phyloP scores from a whole-genome alignment of 768 basidiomycete species.

The Galerina marginata region DNA sequence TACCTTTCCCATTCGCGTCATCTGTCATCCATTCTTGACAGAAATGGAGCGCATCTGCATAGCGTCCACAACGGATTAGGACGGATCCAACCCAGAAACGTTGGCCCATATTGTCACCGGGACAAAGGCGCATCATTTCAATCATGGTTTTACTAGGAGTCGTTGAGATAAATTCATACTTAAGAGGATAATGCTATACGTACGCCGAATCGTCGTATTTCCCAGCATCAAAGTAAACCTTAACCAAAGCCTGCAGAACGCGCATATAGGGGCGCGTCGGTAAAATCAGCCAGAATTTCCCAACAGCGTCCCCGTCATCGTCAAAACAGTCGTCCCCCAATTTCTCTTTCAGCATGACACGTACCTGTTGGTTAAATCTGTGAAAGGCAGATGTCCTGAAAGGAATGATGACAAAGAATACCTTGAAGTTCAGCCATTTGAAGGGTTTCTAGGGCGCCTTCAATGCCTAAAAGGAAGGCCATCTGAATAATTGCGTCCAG shows the following conservation, averaged over 20 bases:
- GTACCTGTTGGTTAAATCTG: background rate
- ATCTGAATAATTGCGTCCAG: constrained; percentile 15
- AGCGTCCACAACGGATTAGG: constrained; percentile 38
- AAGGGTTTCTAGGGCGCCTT: background rate
- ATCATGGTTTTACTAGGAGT: constrained; percentile 41
- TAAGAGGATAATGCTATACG: constrained; percentile 32
- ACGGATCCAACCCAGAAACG: constrained; percentile 43
- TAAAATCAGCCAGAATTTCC: constrained; percentile 41
- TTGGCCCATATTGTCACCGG: constrained; percentile 46
- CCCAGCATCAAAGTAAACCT: constrained; percentile 37
- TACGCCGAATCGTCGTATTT: constrained; percentile 34
- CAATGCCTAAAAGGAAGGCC: constrained; percentile 1
- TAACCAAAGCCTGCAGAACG: constrained; percentile 42
- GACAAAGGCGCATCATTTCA: constrained; percentile 50
- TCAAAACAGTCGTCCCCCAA: constrained; percentile 43
- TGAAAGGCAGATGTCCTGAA: background rate
- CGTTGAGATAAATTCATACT: constrained; percentile 6
- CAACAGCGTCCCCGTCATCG: constrained; percentile 38
- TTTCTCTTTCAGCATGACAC: constrained; percentile 24
- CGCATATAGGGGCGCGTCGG: constrained; percentile 54
- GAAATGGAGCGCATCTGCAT: constrained; percentile 46
- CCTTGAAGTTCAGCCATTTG: constrained; percentile 6
- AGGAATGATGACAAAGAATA: background rate
- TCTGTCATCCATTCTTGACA: constrained; percentile 35
- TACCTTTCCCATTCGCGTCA: constrained; percentile 6